A percentile compares a stretch with the other conserved stretches of the same genome.
Conservation (phyloP, 306 rosid species). For the Ziziphus jujuba region DNA sequence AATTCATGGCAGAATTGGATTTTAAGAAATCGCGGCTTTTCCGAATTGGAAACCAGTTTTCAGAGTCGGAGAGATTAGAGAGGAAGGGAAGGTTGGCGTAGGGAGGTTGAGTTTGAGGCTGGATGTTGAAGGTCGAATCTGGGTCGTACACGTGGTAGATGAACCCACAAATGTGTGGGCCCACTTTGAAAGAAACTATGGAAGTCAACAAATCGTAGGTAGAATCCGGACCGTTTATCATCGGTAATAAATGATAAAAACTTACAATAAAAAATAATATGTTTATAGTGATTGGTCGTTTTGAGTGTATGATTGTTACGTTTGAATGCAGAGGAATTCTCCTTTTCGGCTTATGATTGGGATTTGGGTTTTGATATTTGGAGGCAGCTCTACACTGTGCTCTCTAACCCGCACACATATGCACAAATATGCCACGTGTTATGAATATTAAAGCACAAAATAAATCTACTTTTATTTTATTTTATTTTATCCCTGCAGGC, state of each 20-base stretch:
- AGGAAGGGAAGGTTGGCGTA: background rate
- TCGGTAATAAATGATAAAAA: background rate
- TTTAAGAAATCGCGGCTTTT: background rate
- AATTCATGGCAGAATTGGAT: conserved; percentile 11
- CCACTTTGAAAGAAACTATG: background rate
- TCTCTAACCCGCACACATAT: conserved; percentile 1
- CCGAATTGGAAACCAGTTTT: background rate
- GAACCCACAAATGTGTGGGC: background rate
- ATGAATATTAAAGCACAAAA: too few species aligned
- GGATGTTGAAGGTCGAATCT: conserved; percentile 27
- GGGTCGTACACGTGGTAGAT: conserved; percentile 37
- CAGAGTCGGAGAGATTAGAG: conserved; percentile 7
- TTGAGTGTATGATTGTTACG: background rate
- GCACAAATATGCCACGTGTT: background rate
- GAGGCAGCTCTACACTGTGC: background rate
- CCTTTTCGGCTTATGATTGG: background rate
- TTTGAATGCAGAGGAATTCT: background rate
- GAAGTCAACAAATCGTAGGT: conserved; percentile 13
- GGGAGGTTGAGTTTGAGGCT: background rate
- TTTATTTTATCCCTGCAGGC: too few species aligned
- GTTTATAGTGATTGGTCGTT: too few species aligned
- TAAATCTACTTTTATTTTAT: too few species aligned
- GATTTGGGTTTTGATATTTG: background rate
- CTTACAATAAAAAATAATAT: too few species aligned
- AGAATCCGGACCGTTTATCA: conserved; percentile 18